Conservation (phyloP, 2,329 filamentous ascomycete species). For the Cytospora leucostoma region DNA sequence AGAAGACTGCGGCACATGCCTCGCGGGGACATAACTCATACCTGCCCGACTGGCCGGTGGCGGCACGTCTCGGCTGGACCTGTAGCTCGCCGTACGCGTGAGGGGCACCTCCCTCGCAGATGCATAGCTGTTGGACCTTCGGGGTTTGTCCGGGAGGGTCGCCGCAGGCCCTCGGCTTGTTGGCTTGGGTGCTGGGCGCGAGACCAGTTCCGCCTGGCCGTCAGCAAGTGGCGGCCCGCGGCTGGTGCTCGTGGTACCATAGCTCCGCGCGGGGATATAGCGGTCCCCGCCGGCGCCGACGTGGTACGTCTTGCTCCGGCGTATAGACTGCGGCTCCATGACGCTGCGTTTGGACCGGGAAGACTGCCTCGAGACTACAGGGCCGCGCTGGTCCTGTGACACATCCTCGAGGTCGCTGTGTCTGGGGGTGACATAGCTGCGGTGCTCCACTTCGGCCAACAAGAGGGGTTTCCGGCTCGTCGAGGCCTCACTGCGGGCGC, state of each 20-base stretch:
- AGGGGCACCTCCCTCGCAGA: conserved; percentile 25
- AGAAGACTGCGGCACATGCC: conserved; percentile 43
- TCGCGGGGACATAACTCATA: conserved; percentile 35
- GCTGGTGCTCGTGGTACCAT: conserved; percentile 40
- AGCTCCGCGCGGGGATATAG: conserved; percentile 48
- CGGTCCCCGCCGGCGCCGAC: conserved; percentile 38
- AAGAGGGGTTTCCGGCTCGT: conserved; percentile 41
- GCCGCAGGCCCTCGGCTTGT: conserved; percentile 34
- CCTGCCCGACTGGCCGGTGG: neutral
- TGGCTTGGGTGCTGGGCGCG: conserved; percentile 35
- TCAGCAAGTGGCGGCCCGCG: conserved; percentile 32
- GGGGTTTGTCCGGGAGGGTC: conserved; percentile 24
- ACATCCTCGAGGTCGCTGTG: conserved; percentile 29
- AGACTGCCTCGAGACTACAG: conserved; percentile 30
- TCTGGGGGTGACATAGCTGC: conserved; percentile 44
- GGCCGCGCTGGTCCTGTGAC: conserved; percentile 28
- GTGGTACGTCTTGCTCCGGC: conserved; percentile 34
- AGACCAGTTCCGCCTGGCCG: conserved; percentile 27
- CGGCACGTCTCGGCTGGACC: conserved; percentile 26
- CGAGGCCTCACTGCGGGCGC: conserved; percentile 46
- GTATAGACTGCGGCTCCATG: conserved; percentile 27
- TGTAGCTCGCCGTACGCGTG: conserved; percentile 29
- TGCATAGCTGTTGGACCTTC: conserved; percentile 30
- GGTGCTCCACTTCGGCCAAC: conserved; percentile 44
- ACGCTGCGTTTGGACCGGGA: conserved; percentile 9